Percentiles rank a stretch among this genome's conserved stretches.
Evolutionary conservation across 352 stramenopile species (phyloP).

Genomic region (Thalassiosira livingstoniorum): DNA sequence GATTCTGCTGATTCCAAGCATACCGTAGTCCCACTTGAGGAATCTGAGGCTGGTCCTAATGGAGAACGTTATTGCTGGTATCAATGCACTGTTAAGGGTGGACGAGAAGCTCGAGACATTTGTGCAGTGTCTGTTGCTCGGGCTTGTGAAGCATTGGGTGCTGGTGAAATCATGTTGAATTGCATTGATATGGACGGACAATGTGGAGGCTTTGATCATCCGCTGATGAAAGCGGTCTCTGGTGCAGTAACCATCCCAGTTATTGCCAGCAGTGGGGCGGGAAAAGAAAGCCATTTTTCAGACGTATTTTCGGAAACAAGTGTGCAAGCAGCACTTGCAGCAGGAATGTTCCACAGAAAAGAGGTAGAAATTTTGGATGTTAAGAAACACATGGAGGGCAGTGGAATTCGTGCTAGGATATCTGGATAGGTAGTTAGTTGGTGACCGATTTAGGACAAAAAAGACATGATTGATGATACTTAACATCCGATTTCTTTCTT

Average conservation of each 20-base stretch:
- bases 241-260: constrained; percentile 95
- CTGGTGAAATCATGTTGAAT: constrained; percentile 98
- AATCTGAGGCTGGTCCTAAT: constrained; percentile 87
- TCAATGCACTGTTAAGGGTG: constrained; percentile 96
- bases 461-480: too few relatives aligned
- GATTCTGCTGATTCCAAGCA: constrained; percentile 65
- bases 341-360: constrained; percentile 98
- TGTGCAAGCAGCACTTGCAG: constrained; percentile 96
- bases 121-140: constrained; percentile 85
- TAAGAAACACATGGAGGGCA: constrained; percentile 89
- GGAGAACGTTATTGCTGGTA: constrained; percentile 96
- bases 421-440: not conserved
- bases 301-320: constrained; percentile 92
- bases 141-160: constrained; percentile 92
- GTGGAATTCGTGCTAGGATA: constrained; percentile 67
- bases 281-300: constrained; percentile 93
- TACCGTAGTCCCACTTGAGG: constrained; percentile 73
- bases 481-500: too few relatives aligned
- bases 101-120: constrained; percentile 89
- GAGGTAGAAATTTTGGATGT: constrained; percentile 95
- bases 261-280: constrained; percentile 96
- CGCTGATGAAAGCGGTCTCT: constrained; percentile 88
- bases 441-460: not conserved
- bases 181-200: constrained; percentile 99
- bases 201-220: constrained; percentile 88